Evolutionary conservation across 1,139 yeast genomes (phyloP), one percentile per base, ranked within the genome.

Genomic region (Hansenula anomala): DNA sequence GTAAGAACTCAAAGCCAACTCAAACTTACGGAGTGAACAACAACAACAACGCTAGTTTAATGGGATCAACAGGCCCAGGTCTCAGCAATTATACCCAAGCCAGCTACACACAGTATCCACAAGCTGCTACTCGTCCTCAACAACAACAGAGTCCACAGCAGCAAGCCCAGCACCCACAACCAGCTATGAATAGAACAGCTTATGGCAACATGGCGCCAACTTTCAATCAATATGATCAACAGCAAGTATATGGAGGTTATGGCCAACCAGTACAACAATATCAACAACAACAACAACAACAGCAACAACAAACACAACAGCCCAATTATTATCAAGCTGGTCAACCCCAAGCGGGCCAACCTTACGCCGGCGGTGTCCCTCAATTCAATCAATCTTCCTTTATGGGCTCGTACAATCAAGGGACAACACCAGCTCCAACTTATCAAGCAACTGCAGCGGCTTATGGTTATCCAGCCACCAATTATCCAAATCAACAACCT

Each of bases 241-340:
- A 37, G n/a, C 48, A 34, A 17, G 11, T 28, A 3, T 28, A 28
- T 28, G 30, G 30, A 20, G 9, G 9, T 20, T 20, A 20, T 20
- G 8, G 30, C n/a, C 30, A 16, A 16, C 20, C 11, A 28, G 8
- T 23, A 23, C 25, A 23, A 13, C 25, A 23, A 23, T 23, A 15
- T 19, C 35, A 24, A 28, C 54, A 45, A 23, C 58, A 50, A 30
- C 48, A 33, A 17, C 50, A 40, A 9, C 29, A 27, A 15, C 29
- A 27, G 9, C 30, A 27, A 15, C 27, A 27, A 20, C 24, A 28
- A 9, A 28, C 16, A 17, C 34, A 32, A 17, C 34, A 32, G 28
- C 34, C 28, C 27, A 23, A 32, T 11, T 32, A 24, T 19, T 23
- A 28, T 12, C 30, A 28, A 18, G 20, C 16, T 11, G 20, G 20